A percentile compares a stretch with the other conserved stretches of the same genome.
Evolutionary conservation across 2,329 filamentous ascomycete species (phyloP).

Genomic region (Exophiala xenobiotica): DNA sequence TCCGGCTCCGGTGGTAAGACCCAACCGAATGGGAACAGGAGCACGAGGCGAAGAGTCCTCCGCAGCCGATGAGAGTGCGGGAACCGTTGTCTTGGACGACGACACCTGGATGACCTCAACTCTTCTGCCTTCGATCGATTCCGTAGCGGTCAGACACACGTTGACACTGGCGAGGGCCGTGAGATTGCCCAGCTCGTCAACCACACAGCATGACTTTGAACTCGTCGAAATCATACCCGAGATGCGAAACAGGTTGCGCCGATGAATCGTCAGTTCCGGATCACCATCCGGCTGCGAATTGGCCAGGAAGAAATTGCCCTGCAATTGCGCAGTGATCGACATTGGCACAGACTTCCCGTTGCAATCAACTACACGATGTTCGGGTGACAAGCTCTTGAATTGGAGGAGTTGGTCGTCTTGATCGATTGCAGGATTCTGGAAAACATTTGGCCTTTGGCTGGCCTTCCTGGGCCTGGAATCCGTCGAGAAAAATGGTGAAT

Average conservation of each 20-base stretch:
- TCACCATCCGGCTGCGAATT: not conserved
- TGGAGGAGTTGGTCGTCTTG: not conserved
- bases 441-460: not conserved
- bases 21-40: not conserved
- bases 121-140: not conserved
- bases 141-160: not conserved
- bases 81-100: not conserved
- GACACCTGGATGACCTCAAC: not conserved
- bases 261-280: not conserved
- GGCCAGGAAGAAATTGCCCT: not conserved
- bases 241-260: not conserved
- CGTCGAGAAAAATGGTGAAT: too few relatives aligned
- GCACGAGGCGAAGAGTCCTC: not conserved
- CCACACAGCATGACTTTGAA: not conserved
- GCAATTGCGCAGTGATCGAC: not conserved
- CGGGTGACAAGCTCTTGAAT: not conserved
- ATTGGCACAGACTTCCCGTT: not conserved
- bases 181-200: not conserved
- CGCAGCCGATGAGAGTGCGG: not conserved
- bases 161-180: not conserved
- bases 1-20: not conserved
- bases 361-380: not conserved
- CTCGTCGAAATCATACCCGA: not conserved
- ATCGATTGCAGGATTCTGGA: not conserved
- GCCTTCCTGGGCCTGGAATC: not conserved